A percentile compares a stretch with the other conserved stretches of the same genome.
These are phyloP conservation scores for Xylaria intraflava DNA, from an alignment of 495 filamentous ascomycete genomes.

Conservation along the genomic window DNA sequence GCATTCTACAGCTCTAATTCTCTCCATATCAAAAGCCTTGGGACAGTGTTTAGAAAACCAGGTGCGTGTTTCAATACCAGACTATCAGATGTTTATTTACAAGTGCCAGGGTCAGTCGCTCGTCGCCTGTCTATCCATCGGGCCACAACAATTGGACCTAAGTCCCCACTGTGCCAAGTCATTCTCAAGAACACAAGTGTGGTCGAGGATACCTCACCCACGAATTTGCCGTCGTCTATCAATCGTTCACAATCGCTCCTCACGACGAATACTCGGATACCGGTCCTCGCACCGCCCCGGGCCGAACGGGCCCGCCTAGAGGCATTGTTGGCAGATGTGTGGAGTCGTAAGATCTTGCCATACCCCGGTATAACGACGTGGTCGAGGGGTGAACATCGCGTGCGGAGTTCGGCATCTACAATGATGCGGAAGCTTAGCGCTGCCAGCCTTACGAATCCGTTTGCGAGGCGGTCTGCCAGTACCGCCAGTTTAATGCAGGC, in stretches of 20 bases:
- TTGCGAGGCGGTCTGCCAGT: conserved; percentile 51
- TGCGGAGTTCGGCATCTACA: conserved; percentile 64
- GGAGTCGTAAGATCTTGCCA: conserved; percentile 75
- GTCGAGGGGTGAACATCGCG: conserved; percentile 55
- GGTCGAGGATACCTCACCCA: conserved; percentile 45
- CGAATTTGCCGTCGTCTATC: conserved; percentile 40
- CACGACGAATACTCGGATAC: conserved; percentile 52
- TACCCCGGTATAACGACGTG: conserved; percentile 74
- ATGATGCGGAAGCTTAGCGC: conserved; percentile 80
- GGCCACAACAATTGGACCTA: conserved; percentile 59
- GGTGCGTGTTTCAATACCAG: conserved; percentile 25
- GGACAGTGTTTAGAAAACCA: conserved; percentile 63
- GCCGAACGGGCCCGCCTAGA: conserved; percentile 75
- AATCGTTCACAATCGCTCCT: conserved; percentile 67
- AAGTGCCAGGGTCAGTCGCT: conserved; percentile 51
- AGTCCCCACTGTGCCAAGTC: conserved; percentile 59
- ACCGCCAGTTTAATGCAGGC: conserved; percentile 13
- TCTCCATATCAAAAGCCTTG: conserved; percentile 66
- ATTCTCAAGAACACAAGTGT: conserved; percentile 86
- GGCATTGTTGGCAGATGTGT: conserved; percentile 65
- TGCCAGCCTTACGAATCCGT: conserved; percentile 58
- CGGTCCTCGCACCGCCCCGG: conserved; percentile 61
- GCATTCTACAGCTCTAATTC: conserved; percentile 52
- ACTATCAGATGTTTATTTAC: conserved; percentile 6
- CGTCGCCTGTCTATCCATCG: conserved; percentile 77